A percentile compares a stretch with the other conserved stretches of the same genome.
Conservation (phyloP, 352 stramenopile genomes). For the Pseudoperonospora humuli region DNA sequence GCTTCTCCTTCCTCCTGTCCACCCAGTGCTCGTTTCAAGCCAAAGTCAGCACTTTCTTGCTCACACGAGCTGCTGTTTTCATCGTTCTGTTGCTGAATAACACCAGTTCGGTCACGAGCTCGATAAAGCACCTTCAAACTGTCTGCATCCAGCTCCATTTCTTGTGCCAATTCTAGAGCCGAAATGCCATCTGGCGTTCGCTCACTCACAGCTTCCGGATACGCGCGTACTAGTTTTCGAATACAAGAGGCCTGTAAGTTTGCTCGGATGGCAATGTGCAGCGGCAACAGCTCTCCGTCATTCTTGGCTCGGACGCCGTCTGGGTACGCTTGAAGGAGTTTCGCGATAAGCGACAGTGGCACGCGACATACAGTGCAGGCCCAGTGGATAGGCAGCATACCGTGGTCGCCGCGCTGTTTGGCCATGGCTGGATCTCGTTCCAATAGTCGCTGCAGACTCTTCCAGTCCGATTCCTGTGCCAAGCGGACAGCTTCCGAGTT, state of each 20-base stretch:
- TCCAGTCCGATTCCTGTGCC: slow-evolving; percentile 73
- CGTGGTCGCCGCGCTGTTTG: slow-evolving; percentile 53
- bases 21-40: slow-evolving; percentile 4
- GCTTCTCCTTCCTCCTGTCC: slow-evolving; percentile 27
- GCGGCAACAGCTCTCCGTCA: slow-evolving; percentile 50
- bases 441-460: slow-evolving; percentile 51
- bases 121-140: slow-evolving; percentile 40
- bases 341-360: slow-evolving; percentile 49
- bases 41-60: slow-evolving; percentile 5
- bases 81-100: slow-evolving; percentile 9
- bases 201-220: slow-evolving; percentile 42
- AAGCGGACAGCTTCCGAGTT: slow-evolving; percentile 66
- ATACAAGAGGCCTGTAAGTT: slow-evolving; percentile 38
- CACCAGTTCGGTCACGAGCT: slow-evolving; percentile 13
- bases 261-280: slow-evolving; percentile 77
- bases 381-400: slow-evolving; percentile 82
- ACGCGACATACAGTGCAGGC: slow-evolving; percentile 60
- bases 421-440: slow-evolving; percentile 42
- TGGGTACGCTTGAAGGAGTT: slow-evolving; percentile 54
- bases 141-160: slow-evolving; percentile 33
- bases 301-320: slow-evolving; percentile 53
- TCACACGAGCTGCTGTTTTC: slow-evolving; percentile 16
- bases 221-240: slow-evolving; percentile 40
- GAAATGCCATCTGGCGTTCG: slow-evolving; percentile 37
- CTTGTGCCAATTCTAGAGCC: slow-evolving; percentile 45